phyloP scores from a whole-genome alignment of 176 grass and related monocot species.

The Aegilops bicornis region DNA sequence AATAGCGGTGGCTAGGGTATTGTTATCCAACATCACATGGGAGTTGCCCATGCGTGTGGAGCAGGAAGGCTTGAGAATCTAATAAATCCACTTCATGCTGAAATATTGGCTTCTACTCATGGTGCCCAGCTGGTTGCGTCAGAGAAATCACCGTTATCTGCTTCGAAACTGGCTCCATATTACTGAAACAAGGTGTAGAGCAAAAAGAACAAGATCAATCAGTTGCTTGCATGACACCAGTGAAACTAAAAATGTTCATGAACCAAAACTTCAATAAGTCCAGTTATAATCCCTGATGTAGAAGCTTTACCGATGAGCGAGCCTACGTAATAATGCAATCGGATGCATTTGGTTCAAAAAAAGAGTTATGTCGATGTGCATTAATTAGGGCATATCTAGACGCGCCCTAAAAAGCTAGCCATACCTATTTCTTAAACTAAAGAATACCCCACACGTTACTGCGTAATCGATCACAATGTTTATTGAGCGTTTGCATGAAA shows the following conservation, averaged over 20 bases:
- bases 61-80: not conserved
- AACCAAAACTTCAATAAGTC: not conserved
- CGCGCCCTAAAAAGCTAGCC: no score
- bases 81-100: not conserved
- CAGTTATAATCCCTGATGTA: not conserved
- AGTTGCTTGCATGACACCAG: not conserved
- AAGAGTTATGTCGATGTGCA: not conserved
- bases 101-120: not conserved
- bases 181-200: not conserved
- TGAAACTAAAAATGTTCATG: not conserved
- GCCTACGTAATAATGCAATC: not conserved
- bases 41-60: not conserved
- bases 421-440: no score
- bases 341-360: not conserved
- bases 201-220: not conserved
- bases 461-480: no score
- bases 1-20: not conserved
- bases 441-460: no score
- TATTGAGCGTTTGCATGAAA: no score
- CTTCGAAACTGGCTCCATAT: not conserved
- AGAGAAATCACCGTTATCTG: not conserved
- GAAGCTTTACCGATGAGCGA: not conserved
- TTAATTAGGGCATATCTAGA: no score
- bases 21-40: not conserved
- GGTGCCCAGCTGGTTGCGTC: not conserved